These are phyloP conservation scores for Trichoderma koningii DNA, from an alignment of 2,329 filamentous ascomycete species.

Conservation along the genomic window DNA sequence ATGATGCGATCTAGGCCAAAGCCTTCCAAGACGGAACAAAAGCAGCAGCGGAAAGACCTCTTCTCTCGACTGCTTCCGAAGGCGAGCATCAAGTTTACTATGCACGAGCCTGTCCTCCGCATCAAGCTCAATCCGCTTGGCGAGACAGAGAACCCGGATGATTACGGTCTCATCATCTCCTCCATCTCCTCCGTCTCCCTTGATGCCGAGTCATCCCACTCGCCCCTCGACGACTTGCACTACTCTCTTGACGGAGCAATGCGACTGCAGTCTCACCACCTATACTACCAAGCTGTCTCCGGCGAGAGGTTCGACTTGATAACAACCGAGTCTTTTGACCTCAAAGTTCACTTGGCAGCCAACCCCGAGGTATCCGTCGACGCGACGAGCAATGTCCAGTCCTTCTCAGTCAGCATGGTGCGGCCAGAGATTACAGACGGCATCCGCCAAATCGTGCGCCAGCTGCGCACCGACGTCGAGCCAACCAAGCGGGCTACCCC, in stretches of 20 bases:
- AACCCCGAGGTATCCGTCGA: conserved; percentile 83
- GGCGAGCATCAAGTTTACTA: conserved; percentile 89
- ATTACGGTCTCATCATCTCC: conserved; percentile 94
- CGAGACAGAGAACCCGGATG: conserved; percentile 64
- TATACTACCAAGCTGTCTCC: conserved; percentile 91
- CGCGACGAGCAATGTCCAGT: conserved; percentile 77
- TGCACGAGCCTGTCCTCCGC: conserved; percentile 92
- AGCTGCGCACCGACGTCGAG: conserved; percentile 72
- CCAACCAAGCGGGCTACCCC: conserved; percentile 56
- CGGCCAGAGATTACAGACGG: conserved; percentile 91
- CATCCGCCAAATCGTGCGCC: conserved; percentile 84
- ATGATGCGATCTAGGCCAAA: conserved; percentile 62
- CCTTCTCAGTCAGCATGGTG: conserved; percentile 85
- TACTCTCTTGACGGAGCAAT: conserved; percentile 84
- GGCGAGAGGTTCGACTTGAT: conserved; percentile 84
- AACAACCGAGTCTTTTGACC: conserved; percentile 82
- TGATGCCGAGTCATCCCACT: conserved; percentile 95
- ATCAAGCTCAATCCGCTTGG: conserved; percentile 83
- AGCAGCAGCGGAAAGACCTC: conserved; percentile 61
- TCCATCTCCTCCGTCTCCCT: conserved; percentile 91
- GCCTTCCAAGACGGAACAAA: conserved; percentile 40
- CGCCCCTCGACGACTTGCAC: conserved; percentile 76
- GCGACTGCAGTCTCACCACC: conserved; percentile 78
- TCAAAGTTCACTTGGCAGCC: conserved; percentile 82
- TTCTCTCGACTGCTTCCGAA: conserved; percentile 93